These are phyloP conservation scores for Heritiera fomes DNA, from an alignment of 345 rosid genomes.

Conservation along the genomic window DNA sequence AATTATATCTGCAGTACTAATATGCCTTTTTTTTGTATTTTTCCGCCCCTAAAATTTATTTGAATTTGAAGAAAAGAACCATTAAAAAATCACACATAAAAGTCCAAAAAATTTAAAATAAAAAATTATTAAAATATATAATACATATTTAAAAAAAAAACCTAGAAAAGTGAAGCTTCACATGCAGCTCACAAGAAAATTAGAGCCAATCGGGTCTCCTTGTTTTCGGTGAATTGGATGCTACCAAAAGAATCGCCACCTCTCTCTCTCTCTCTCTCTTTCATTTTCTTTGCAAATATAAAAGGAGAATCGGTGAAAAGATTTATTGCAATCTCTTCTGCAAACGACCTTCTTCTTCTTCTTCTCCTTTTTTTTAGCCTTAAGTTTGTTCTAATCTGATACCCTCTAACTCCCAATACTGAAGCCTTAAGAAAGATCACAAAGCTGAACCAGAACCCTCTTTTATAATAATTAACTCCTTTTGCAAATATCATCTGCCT, in stretches of 20 bases:
- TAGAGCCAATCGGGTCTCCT: slow-evolving; percentile 12
- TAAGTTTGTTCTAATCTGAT: slow-evolving; percentile 24
- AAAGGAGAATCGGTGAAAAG: neutral
- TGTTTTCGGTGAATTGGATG: slow-evolving; percentile 40
- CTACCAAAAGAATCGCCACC: slow-evolving; percentile 25
- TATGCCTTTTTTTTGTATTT: neutral
- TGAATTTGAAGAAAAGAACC: neutral
- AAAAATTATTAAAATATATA: no score
- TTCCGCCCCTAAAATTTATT: neutral
- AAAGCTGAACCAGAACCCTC: neutral
- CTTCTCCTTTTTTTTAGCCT: slow-evolving; percentile 3
- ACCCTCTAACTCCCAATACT: neutral
- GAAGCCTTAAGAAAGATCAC: neutral
- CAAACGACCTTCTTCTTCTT: slow-evolving; percentile 15
- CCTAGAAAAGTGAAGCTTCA: neutral
- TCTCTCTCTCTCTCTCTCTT: slow-evolving; percentile 12
- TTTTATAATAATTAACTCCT: neutral
- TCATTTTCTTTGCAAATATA: slow-evolving; percentile 35
- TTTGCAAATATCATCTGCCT: neutral
- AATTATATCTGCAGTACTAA: no score
- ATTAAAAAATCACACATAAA: neutral
- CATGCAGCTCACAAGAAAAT: slow-evolving; percentile 12
- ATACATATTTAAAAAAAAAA: neutral
- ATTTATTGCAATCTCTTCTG: slow-evolving; percentile 28
- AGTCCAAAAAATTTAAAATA: neutral